Conservation (phyloP, 2,329 filamentous ascomycete species). For the Myriosclerotinia curreyana region DNA sequence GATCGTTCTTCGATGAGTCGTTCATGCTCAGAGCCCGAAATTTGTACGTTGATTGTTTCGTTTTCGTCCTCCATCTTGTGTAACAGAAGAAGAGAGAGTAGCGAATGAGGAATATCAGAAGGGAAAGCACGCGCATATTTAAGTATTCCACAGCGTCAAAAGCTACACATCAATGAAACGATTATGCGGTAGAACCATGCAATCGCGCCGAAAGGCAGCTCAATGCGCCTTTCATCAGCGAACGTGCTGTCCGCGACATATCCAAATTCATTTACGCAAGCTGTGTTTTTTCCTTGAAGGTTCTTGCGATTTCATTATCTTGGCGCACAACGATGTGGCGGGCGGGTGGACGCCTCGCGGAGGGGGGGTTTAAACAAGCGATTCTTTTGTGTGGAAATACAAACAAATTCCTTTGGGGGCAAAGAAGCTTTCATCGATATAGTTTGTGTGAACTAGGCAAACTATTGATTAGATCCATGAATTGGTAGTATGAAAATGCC, state of each 20-base stretch:
- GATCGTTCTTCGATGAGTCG: not conserved
- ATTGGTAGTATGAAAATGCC: not conserved
- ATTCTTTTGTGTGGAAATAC: not conserved
- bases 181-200: conserved; percentile 5
- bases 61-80: conserved; percentile 13
- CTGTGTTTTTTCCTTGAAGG: not conserved
- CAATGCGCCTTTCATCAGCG: conserved; percentile 7
- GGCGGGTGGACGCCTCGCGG: conserved; percentile 7
- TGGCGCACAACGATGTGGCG: not conserved
- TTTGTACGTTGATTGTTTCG: conserved; percentile 4
- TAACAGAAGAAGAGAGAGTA: not conserved
- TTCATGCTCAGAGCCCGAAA: not conserved
- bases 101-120: not conserved
- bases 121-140: conserved; percentile 4
- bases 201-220: conserved; percentile 10
- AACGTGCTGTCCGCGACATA: conserved; percentile 1
- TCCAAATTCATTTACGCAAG: not conserved
- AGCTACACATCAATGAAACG: not conserved
- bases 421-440: not conserved
- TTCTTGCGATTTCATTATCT: conserved; percentile 13
- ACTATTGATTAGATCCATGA: not conserved
- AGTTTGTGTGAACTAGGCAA: not conserved
- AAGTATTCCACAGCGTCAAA: conserved; percentile 16
- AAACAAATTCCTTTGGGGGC: not conserved
- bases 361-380: not conserved